A percentile compares a stretch with the other conserved stretches of the same genome.
These are phyloP conservation scores for Rhodamnia rubescens DNA, from an alignment of 345 rosid genomes.

Conservation along the genomic window DNA sequence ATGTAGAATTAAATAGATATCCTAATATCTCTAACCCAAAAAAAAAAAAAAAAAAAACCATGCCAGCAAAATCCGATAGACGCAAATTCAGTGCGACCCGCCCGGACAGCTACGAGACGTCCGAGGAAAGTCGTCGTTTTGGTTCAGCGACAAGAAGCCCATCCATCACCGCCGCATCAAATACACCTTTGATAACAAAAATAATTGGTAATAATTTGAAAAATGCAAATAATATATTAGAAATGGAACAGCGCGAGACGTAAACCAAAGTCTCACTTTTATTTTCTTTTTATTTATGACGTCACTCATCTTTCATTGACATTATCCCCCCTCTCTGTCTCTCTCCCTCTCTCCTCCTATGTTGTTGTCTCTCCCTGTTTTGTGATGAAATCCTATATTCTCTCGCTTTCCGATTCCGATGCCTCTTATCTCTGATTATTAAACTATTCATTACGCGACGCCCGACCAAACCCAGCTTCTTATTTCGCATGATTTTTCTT, in stretches of 20 bases:
- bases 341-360: conserved; percentile 4
- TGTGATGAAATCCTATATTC: neutral
- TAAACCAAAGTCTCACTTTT: neutral
- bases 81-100: too few relatives aligned
- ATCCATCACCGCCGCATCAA: too few relatives aligned
- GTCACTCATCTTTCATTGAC: neutral
- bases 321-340: conserved; percentile 6
- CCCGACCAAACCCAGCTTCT: neutral
- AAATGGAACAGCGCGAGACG: neutral
- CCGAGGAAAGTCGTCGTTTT: too few relatives aligned
- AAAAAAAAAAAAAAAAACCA: too few relatives aligned
- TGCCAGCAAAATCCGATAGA: too few relatives aligned
- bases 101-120: too few relatives aligned
- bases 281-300: neutral
- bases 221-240: neutral
- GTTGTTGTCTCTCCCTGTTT: neutral
- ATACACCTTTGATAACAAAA: too few relatives aligned
- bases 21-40: too few relatives aligned
- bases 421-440: neutral
- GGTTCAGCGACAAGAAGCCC: too few relatives aligned
- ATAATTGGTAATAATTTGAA: too few relatives aligned
- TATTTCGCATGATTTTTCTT: neutral
- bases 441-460: neutral
- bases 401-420: neutral
- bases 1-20: too few relatives aligned